A percentile compares a stretch with the other conserved stretches of the same genome.
Conservation (phyloP, 345 rosid species). For the Eucalyptus sp. region DNA sequence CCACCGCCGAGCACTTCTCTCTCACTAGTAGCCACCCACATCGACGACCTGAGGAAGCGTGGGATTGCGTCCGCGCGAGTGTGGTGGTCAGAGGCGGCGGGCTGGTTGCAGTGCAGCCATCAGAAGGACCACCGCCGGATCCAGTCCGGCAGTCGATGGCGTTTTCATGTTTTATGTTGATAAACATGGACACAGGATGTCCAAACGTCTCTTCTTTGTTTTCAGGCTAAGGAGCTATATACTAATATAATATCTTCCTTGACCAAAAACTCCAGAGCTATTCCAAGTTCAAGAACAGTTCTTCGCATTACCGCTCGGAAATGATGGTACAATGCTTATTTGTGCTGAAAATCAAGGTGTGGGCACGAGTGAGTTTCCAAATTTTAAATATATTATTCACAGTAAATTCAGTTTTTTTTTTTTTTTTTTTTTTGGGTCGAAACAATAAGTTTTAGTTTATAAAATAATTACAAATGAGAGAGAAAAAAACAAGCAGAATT, state of each 20-base stretch:
- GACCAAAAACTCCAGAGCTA: neutral
- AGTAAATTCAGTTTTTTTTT: neutral
- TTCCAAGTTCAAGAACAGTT: neutral
- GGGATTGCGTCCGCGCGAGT: neutral
- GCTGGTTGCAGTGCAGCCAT: neutral
- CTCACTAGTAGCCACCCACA: constrained; percentile 38
- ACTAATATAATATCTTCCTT: neutral
- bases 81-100: neutral
- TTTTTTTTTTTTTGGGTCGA: neutral
- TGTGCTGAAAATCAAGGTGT: neutral
- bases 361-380: neutral
- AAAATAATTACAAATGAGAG: neutral
- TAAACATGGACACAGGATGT: neutral
- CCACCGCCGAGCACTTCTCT: constrained; percentile 74
- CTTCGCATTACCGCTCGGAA: neutral
- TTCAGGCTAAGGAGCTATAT: neutral
- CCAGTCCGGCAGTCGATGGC: neutral
- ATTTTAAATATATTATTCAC: neutral
- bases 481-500: neutral
- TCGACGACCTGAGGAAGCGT: constrained; percentile 29
- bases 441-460: neutral
- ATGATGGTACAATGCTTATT: neutral
- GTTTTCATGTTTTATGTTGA: neutral
- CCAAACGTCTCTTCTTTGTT: neutral
- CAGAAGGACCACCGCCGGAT: neutral